Base-by-base conservation (phyloP, 805 yeast genomes). In the Starmera pachycereana region DNA sequence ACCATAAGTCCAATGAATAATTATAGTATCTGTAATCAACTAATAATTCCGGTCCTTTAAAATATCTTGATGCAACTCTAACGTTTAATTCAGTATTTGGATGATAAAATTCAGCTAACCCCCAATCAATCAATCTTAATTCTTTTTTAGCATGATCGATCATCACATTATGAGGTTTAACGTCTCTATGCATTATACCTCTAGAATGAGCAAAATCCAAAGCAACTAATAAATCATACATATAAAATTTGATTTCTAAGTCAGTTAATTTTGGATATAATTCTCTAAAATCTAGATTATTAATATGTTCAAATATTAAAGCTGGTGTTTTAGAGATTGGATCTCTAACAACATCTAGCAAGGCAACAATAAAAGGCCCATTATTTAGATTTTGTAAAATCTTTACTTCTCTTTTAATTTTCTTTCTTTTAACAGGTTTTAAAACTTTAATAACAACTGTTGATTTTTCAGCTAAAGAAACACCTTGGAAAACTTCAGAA, bases 121-220 rank as follows among this genome's bases (percentile, higher is more conserved):
- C 96, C 96, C 96, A 88, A 64, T 88, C 96, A 47, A 88, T 88
- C 41, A 88, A 72, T 51, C 90, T 72, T 53, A 88, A 63, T 33
- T 67, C 64, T 48, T 71, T 72, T 39, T 62, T 55, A 36, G 68
- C 63, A 45, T 87, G 95, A 61, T 88, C 95, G 50, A 87, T 87
- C 95, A 87, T 87, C 35, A 87, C 86, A 55, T 87, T 87, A 60
- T 87, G 96, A 10, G 96, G 96, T 58, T 87, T 87, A 38, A 87
- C 96, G 61, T 87, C 96, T 57, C 96, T 70, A 61, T 87, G 96
- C 81, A 87, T 87, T 48, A 89, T 86, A 31, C 97, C 97, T 81
- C 83, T 83, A 6, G 94, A 82, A 64, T 89, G 97, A 40, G 86
- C 81, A 60, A 73, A 88, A 63, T 89, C 94, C 47, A 89, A 69